A percentile compares a stretch with the other conserved stretches of the same genome.
Evolutionary conservation across 2,329 filamentous ascomycete species (phyloP).

Genomic region (Graphium sp.): DNA sequence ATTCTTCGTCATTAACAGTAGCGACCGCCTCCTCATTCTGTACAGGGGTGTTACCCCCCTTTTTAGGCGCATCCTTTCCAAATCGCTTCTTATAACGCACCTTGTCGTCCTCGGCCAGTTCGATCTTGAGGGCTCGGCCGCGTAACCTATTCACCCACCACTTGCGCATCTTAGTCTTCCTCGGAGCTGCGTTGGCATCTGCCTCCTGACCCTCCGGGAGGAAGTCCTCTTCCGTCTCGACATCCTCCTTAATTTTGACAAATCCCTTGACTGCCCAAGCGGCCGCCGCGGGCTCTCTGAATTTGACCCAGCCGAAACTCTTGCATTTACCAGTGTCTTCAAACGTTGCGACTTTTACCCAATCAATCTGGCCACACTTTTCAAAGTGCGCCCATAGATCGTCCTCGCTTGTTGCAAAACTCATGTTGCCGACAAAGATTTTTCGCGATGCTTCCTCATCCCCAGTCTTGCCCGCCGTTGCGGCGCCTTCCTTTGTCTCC

Average conservation of each 20-base stretch:
- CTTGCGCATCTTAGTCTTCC: constrained; percentile 43
- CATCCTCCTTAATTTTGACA: constrained; percentile 49
- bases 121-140: constrained; percentile 68
- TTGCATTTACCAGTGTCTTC: constrained; percentile 97
- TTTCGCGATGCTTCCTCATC: constrained; percentile 52
- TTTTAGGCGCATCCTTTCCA: constrained; percentile 48
- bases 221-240: constrained; percentile 47
- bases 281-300: constrained; percentile 61
- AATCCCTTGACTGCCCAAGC: constrained; percentile 60
- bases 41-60: constrained; percentile 7
- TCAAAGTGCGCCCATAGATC: constrained; percentile 66
- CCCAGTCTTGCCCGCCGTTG: constrained; percentile 10
- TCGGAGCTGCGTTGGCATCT: constrained; percentile 18
- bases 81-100: constrained; percentile 88
- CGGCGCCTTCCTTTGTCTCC: constrained; percentile 10
- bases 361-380: constrained; percentile 68
- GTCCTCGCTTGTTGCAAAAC: constrained; percentile 69
- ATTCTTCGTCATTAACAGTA: too few species aligned
- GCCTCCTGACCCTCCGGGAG: constrained; percentile 22
- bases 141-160: constrained; percentile 79
- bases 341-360: constrained; percentile 83
- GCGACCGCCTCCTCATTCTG: too few species aligned
- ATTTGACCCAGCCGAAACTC: constrained; percentile 90
- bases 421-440: constrained; percentile 83
- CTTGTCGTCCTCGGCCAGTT: constrained; percentile 85